Conservation (phyloP, 345 rosid species). For the Aegle marmelos region DNA sequence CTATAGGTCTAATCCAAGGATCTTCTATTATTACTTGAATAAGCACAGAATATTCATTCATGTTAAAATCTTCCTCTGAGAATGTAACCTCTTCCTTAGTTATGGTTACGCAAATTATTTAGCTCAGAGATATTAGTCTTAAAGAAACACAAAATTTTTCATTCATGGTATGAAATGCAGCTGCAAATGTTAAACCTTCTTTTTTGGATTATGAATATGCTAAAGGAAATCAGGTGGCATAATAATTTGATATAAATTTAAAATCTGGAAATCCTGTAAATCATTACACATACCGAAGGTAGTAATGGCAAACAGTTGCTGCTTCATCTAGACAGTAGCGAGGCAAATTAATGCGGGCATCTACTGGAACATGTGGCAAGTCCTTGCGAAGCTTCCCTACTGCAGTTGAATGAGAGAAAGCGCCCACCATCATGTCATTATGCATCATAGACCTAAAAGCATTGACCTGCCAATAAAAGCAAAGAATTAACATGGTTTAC, state of each 20-base stretch:
- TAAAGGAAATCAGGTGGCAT: not conserved
- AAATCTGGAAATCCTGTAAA: not conserved
- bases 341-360: constrained; percentile 64
- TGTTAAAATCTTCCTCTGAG: not conserved
- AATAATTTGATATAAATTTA: not conserved
- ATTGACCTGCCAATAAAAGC: constrained; percentile 61
- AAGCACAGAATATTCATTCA: not conserved
- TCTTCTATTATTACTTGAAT: not conserved
- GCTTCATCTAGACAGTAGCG: constrained; percentile 85
- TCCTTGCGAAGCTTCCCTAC: constrained; percentile 87
- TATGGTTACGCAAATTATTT: not conserved
- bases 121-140: too few relatives aligned
- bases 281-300: constrained; percentile 63
- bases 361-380: constrained; percentile 85
- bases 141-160: not conserved
- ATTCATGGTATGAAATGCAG: not conserved
- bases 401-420: constrained; percentile 93
- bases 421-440: constrained; percentile 93
- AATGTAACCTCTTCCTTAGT: not conserved
- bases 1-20: too few relatives aligned
- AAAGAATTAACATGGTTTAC: not conserved
- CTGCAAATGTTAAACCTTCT: too few relatives aligned
- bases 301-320: constrained; percentile 81
- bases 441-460: constrained; percentile 92
- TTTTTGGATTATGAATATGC: not conserved